These are phyloP conservation scores for Ilex aquifolium DNA, from an alignment of 257 asterid genomes.

Conservation along the genomic window DNA sequence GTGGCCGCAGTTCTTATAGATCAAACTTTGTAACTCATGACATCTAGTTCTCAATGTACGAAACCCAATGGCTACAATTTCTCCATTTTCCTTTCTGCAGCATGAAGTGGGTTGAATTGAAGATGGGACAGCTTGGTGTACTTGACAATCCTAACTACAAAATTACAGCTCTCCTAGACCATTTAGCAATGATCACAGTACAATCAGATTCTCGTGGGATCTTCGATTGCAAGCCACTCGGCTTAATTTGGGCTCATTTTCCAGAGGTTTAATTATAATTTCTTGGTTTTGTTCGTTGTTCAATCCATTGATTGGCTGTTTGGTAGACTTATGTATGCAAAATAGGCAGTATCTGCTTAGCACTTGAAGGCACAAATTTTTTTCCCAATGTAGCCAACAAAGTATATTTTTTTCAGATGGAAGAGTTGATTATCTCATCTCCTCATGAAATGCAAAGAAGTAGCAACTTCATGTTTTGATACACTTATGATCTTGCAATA, in stretches of 20 bases:
- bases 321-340: neutral
- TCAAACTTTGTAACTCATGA: no score
- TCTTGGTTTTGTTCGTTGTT: slow-evolving; percentile 6
- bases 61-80: slow-evolving; percentile 9
- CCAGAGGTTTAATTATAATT: slow-evolving; percentile 37
- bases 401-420: no score
- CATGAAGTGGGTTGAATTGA: slow-evolving; percentile 94
- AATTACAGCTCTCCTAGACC: slow-evolving; percentile 90
- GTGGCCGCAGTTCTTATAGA: no score
- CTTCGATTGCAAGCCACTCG: slow-evolving; percentile 93
- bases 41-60: neutral
- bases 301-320: neutral
- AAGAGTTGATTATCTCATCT: no score
- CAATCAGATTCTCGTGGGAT: slow-evolving; percentile 78
- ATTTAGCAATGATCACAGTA: slow-evolving; percentile 88
- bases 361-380: neutral
- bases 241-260: slow-evolving; percentile 87
- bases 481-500: no score
- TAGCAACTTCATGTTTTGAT: no score
- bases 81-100: slow-evolving; percentile 33
- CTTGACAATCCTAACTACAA: slow-evolving; percentile 70
- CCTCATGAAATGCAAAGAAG: no score
- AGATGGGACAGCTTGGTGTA: slow-evolving; percentile 97
- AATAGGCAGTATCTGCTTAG: neutral
- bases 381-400: no score